Evolutionary conservation across 768 basidiomycete species (phyloP), one percentile per base, ranked within the genome.

Genomic region (Lentinula detonsa): DNA sequence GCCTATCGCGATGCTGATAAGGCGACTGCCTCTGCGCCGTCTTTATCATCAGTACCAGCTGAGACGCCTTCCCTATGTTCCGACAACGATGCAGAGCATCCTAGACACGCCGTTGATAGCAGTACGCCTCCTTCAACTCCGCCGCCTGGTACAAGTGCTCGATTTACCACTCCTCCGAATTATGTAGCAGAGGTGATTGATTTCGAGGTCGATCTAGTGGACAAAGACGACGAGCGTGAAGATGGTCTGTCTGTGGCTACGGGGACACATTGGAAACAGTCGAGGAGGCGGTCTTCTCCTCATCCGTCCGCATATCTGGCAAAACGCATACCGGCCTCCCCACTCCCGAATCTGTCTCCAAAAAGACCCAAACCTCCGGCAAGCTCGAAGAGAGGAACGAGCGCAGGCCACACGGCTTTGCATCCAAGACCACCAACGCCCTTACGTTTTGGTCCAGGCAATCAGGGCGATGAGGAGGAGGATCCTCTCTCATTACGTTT

Each of bases 11-110:
- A 54, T 28, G 2, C 35, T 37, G 37, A 54, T 21, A 37, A 56
- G 18, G 2, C 23, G 3, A 16, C 7, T 13, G 7, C 40, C 7
- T 16, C 23, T 16, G 15, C 40, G 16, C 59, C 77, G 65, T 61
- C 77, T 10, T 59, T 67, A 2, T 68, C 81, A 6, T 65, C 66
- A 13, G 60, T 77, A 18, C 75, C 78, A n/a, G 52, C 52, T 37
- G 51, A 48, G 1, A 91, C 90, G 0, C 90, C 90, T 0, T 90
- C 88, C 0, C 74, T 91, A 15, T 87, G 83, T 66, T 91, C 90
- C 3, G 90, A 91, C 67, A 86, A 88, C 61, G 87, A 86, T 42
- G 81, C 81, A 37, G 74, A 72, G 1, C 78, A 76, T 55, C 76
- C 61, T 59, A 34, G 23, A 56, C 55, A 56, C 15, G 62, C 59